Evolutionary conservation across 768 basidiomycete species (phyloP), one percentile per base, ranked within the genome.

Genomic region (Auricularia auricula-judae): DNA sequence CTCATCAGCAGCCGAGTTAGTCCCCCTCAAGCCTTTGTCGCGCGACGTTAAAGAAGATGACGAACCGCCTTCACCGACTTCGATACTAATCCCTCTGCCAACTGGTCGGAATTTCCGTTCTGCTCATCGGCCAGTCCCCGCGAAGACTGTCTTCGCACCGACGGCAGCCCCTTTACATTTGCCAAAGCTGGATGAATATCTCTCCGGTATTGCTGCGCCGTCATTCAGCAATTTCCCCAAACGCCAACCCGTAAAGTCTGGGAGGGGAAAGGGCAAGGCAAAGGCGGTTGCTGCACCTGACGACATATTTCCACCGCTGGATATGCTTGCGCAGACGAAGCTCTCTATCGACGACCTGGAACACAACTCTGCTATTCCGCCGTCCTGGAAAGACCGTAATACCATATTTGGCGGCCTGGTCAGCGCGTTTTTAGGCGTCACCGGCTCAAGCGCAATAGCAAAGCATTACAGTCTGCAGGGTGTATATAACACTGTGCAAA

Each of bases 391-490:
- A 66, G 82, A 86, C 69, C 76, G 84, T 43, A 80, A 77, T 44
- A 78, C 76, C 4, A 75, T 88, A 4, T 75, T 88, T 36, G 78
- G 80, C 33, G 69, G 77, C 4, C 68, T 81, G 1, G 73, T 81
- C 3, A 83, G 76, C 63, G 47, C 78, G n/a, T 71, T 82, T 4
- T 73, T 88, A 44, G 85, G 84, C 12, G 66, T 85, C 34, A 79
- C 82, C 63, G 87, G 88, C 11, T 89, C 88, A 2, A 88, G 86
- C 71, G 82, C 80, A 33, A 74, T 88, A 42, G 82, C 86, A 3
- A 80, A 82, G 0, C 87, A 83, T 67, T 90, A 89, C 70, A 87
- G 86, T 71, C 71, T 88, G 23, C 84, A 86, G 69, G 87, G 88
- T 47, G 76, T 89, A 10, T 77, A 83, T 62, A 86, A 87, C 66